These are phyloP conservation scores for Trichoderma atroviride DNA, from an alignment of 2,329 filamentous ascomycete species.

Conservation along the genomic window DNA sequence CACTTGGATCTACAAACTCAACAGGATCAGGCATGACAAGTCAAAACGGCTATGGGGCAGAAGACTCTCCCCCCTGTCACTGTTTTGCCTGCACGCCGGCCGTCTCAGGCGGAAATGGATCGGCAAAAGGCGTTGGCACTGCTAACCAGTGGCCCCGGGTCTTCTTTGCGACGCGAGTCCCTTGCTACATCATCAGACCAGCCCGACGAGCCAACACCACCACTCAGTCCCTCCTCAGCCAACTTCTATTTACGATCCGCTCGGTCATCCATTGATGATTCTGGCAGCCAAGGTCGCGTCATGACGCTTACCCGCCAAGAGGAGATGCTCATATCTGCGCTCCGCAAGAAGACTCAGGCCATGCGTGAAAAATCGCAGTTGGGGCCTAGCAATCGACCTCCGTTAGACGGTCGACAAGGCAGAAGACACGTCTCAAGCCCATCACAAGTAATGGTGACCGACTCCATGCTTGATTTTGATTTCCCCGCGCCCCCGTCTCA, in stretches of 20 bases:
- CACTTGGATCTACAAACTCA: conserved; percentile 46
- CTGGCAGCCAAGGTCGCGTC: conserved; percentile 45
- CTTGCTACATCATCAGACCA: conserved; percentile 33
- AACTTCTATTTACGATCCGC: conserved; percentile 51
- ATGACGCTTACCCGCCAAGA: conserved; percentile 63
- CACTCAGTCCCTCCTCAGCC: conserved; percentile 55
- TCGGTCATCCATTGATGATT: conserved; percentile 42
- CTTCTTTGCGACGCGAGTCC: conserved; percentile 30
- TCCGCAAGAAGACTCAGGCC: conserved; percentile 58
- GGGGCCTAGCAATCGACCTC: neutral
- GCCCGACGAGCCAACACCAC: conserved; percentile 50
- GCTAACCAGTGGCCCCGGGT: neutral
- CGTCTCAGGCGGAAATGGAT: conserved; percentile 31
- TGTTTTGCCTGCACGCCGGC: conserved; percentile 39
- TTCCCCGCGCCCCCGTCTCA: conserved; percentile 41
- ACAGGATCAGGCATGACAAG: conserved; percentile 40
- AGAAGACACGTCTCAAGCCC: conserved; percentile 36
- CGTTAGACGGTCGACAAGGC: neutral
- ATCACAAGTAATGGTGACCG: conserved; percentile 38
- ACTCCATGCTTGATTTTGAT: conserved; percentile 39
- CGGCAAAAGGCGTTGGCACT: conserved; percentile 29
- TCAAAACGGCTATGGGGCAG: conserved; percentile 39
- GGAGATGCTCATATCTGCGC: conserved; percentile 59
- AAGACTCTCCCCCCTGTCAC: conserved; percentile 47
- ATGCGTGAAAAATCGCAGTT: conserved; percentile 50